Percentiles rank a stretch among this genome's conserved stretches.
Conservation (phyloP, 768 basidiomycete species). For the Tulasnella sp. region DNA sequence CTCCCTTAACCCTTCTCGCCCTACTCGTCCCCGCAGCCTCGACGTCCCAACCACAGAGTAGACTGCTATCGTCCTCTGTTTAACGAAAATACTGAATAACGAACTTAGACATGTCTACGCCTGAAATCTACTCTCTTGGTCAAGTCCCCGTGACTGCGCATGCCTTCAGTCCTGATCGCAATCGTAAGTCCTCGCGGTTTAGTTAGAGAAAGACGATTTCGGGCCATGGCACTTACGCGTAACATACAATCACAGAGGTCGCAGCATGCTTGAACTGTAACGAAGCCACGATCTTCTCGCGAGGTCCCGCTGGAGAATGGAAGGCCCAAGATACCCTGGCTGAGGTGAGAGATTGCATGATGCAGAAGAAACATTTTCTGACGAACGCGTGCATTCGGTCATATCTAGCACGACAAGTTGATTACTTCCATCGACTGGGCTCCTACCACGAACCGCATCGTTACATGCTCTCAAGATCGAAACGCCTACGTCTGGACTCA, state of each 20-base stretch:
- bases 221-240: background rate
- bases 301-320: slow-evolving; percentile 64
- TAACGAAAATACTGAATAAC: background rate
- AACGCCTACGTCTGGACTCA: slow-evolving; percentile 99
- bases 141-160: slow-evolving; percentile 84
- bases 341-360: slow-evolving; percentile 53
- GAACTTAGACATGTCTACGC: slow-evolving; percentile 55
- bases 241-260: slow-evolving; percentile 55
- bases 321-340: slow-evolving; percentile 68
- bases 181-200: slow-evolving; percentile 52
- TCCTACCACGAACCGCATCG: slow-evolving; percentile 91
- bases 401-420: slow-evolving; percentile 86
- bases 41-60: slow-evolving; percentile 22
- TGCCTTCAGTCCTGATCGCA: slow-evolving; percentile 84
- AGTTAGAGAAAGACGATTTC: slow-evolving; percentile 28
- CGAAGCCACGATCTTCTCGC: slow-evolving; percentile 74
- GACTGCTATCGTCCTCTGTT: slow-evolving; percentile 32
- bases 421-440: slow-evolving; percentile 99
- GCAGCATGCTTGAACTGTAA: slow-evolving; percentile 88
- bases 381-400: background rate
- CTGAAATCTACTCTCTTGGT: slow-evolving; percentile 74
- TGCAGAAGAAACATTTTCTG: background rate
- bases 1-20: background rate
- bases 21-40: background rate
- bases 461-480: slow-evolving; percentile 97